Percentiles rank a stretch among this genome's conserved stretches.
Evolutionary conservation across 495 filamentous ascomycete species (phyloP).

Genomic region (Tuber calosporum): DNA sequence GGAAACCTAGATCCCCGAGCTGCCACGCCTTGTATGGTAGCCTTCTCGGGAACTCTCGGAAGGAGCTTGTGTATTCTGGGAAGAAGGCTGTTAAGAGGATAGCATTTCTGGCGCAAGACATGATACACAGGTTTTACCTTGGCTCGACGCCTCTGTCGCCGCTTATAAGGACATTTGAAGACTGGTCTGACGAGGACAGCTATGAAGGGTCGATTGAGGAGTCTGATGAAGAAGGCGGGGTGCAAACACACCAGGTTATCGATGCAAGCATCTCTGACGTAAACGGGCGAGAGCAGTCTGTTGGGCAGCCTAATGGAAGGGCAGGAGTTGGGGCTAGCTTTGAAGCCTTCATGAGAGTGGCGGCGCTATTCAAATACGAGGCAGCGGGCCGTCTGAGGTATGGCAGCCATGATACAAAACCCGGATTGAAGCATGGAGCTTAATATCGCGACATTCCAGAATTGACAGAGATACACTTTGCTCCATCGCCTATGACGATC

Average conservation of each 20-base stretch:
- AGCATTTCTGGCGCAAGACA: slow-evolving; percentile 38
- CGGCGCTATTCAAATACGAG: slow-evolving; percentile 42
- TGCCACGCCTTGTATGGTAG: no score
- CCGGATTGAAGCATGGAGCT: not conserved
- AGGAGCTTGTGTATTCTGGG: slow-evolving; percentile 26
- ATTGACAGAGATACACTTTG: not conserved
- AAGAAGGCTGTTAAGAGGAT: slow-evolving; percentile 43
- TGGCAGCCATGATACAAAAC: not conserved
- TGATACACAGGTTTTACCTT: slow-evolving; percentile 38
- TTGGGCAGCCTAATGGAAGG: slow-evolving; percentile 30
- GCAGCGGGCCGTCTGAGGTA: not conserved
- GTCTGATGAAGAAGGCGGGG: not conserved
- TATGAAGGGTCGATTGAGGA: slow-evolving; percentile 6
- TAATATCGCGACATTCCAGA: not conserved
- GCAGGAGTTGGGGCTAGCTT: slow-evolving; percentile 34
- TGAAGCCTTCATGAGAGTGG: slow-evolving; percentile 42
- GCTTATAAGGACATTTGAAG: not conserved
- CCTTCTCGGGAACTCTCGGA: not conserved
- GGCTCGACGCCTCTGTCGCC: slow-evolving; percentile 5
- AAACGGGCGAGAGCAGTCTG: slow-evolving; percentile 12
- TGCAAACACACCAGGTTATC: slow-evolving; percentile 15
- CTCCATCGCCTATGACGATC: not conserved
- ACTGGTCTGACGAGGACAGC: slow-evolving; percentile 13
- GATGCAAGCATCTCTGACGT: slow-evolving; percentile 9
- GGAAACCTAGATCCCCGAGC: not conserved